Evolutionary conservation across 73 alveolate genomes (phyloP), one percentile per base, ranked within the genome.

Genomic region (Durusdinium trenchii): DNA sequence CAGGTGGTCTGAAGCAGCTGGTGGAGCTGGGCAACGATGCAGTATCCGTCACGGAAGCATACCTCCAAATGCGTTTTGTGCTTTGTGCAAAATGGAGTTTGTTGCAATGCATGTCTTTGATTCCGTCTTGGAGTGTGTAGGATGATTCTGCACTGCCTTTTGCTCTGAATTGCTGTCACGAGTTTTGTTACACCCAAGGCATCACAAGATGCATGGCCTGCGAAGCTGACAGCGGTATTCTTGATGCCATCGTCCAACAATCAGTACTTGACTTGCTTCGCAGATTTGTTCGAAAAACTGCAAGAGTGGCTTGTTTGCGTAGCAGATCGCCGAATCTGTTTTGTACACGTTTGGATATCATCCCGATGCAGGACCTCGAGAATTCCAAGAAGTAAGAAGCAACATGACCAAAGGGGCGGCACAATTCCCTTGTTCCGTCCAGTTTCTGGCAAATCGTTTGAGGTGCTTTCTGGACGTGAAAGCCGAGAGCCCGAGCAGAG

Each of bases 381-480:
- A n/a, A n/a, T n/a, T n/a, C n/a, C n/a, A n/a, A n/a, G n/a, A n/a
- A n/a, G n/a, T n/a, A n/a, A n/a, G n/a, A n/a, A n/a, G n/a, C n/a
- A n/a, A n/a, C n/a, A n/a, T n/a, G n/a, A n/a, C n/a, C n/a, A n/a
- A n/a, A n/a, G n/a, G n/a, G n/a, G n/a, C n/a, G n/a, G n/a, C n/a
- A n/a, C n/a, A n/a, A n/a, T n/a, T n/a, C n/a, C n/a, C n/a, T n/a
- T n/a, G n/a, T n/a, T n/a, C n/a, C n/a, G n/a, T n/a, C n/a, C n/a
- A n/a, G n/a, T n/a, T n/a, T n/a, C n/a, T n/a, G 9, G 14, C 62
- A 12, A 45, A 38, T 6, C 23, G 32, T 10, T 32, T 46, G 84
- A 89, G 96, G 96, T 89, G 96, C 52, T 26, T 89, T 28, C 51
- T 89, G 69, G 96, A 89, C 86, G 46, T 67, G 35, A 85, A 86